A percentile compares a stretch with the other conserved stretches of the same genome.
Conservation (phyloP, 805 yeast genomes). For the Cyberlindnera japonica region DNA sequence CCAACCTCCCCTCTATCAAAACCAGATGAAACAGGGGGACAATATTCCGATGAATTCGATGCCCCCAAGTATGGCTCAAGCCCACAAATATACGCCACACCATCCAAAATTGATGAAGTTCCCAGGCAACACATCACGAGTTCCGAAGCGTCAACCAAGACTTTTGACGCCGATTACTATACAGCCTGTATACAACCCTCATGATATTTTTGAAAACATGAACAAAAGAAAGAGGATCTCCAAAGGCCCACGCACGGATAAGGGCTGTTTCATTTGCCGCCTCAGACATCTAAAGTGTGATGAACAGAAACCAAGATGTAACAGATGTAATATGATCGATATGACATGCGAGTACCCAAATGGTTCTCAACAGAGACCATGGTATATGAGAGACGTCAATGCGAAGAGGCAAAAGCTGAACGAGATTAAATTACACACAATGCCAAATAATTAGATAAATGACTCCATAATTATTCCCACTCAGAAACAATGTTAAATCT, state of each 20-base stretch:
- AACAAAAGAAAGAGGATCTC: slow-evolving; percentile 3
- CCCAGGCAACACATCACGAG: no score
- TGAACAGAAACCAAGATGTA: slow-evolving; percentile 54
- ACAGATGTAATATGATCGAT: slow-evolving; percentile 38
- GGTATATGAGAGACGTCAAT: slow-evolving; percentile 7
- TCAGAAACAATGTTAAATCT: slow-evolving; percentile 21
- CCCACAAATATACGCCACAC: no score
- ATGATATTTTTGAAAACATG: not conserved
- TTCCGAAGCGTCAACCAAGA: not conserved
- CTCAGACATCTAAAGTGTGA: slow-evolving; percentile 63
- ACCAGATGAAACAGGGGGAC: no score
- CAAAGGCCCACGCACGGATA: slow-evolving; percentile 2
- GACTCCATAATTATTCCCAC: slow-evolving; percentile 23
- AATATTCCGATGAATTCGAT: no score
- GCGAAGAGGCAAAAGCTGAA: slow-evolving; percentile 6
- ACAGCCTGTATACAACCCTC: not conserved
- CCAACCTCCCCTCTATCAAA: not conserved
- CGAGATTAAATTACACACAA: slow-evolving; percentile 7
- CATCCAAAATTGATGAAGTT: no score
- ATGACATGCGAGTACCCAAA: slow-evolving; percentile 14
- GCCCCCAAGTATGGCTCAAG: no score
- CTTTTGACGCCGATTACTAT: not conserved
- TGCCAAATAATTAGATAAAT: not conserved
- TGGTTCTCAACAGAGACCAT: slow-evolving; percentile 3
- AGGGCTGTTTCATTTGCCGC: slow-evolving; percentile 53